A percentile compares a stretch with the other conserved stretches of the same genome.
Evolutionary conservation across 306 rosid species (phyloP).

Genomic region (Vicia faba): DNA sequence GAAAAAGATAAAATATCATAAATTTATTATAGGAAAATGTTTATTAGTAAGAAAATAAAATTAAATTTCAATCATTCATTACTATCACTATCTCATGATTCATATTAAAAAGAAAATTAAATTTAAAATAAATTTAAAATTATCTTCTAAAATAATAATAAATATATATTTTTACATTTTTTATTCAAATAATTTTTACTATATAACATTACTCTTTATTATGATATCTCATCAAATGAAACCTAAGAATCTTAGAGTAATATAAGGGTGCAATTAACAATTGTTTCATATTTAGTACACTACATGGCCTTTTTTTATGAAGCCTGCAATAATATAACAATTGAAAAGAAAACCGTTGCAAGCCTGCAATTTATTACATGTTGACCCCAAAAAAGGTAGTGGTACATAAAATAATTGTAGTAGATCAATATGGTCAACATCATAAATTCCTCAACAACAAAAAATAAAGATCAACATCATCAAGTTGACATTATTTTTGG

Average conservation of each 20-base stretch:
- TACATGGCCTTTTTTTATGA: not conserved
- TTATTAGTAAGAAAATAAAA: too few relatives aligned
- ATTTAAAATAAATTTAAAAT: too few relatives aligned
- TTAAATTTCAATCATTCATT: too few relatives aligned
- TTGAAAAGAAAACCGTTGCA: not conserved
- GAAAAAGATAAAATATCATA: too few relatives aligned
- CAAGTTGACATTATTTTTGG: not conserved
- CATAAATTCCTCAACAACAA: not conserved
- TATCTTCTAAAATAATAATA: too few relatives aligned
- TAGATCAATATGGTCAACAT: not conserved
- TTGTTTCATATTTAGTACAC: not conserved
- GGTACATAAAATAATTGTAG: not conserved
- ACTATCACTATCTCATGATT: too few relatives aligned
- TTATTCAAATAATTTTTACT: too few relatives aligned
- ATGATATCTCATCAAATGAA: too few relatives aligned
- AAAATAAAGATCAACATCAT: not conserved
- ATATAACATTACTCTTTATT: too few relatives aligned
- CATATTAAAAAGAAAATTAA: too few relatives aligned
- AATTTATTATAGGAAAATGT: too few relatives aligned
- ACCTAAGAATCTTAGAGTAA: not conserved
- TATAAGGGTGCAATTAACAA: not conserved
- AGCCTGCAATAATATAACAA: not conserved
- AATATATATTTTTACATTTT: too few relatives aligned
- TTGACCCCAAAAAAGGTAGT: not conserved
- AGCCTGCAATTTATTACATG: not conserved